These are phyloP conservation scores for Cryptococcus floricola DNA, from an alignment of 1,284 basidiomycete genomes.

Conservation along the genomic window DNA sequence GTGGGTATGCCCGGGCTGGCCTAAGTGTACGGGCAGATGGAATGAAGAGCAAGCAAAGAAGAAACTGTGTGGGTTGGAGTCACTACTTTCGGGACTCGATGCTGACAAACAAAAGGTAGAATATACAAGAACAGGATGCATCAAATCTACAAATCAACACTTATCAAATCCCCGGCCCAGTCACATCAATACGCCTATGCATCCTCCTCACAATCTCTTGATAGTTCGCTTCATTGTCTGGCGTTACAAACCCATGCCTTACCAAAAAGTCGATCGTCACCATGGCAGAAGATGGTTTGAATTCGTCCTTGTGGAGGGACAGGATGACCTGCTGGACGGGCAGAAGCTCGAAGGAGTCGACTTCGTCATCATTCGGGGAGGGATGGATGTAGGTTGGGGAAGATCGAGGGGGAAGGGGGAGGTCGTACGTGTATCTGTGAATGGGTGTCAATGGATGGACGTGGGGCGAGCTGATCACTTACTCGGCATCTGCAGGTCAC, in stretches of 20 bases:
- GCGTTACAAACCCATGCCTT: slow-evolving; percentile 53
- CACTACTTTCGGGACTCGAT: no score
- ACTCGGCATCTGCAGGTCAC: not conserved
- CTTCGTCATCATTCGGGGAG: slow-evolving; percentile 79
- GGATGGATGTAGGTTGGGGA: slow-evolving; percentile 54
- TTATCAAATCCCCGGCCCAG: slow-evolving; percentile 8
- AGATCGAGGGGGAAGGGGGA: slow-evolving; percentile 58
- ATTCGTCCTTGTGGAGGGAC: slow-evolving; percentile 47
- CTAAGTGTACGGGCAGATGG: no score
- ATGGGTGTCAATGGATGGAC: not conserved
- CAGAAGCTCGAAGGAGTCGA: slow-evolving; percentile 65
- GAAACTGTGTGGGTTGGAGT: no score
- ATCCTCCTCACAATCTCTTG: slow-evolving; percentile 30
- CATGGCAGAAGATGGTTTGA: slow-evolving; percentile 56
- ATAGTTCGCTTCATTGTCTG: slow-evolving; percentile 50
- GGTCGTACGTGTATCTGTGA: slow-evolving; percentile 64
- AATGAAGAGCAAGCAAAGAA: no score
- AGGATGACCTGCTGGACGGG: slow-evolving; percentile 40
- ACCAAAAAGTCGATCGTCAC: slow-evolving; percentile 55
- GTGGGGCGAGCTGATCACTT: not conserved
- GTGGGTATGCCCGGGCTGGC: slow-evolving; percentile 24
- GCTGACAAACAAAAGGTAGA: no score
- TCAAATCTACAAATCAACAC: not conserved
- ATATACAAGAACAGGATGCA: no score
- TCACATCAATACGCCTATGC: slow-evolving; percentile 31